Evolutionary conservation across 805 yeast genomes (phyloP).

Genomic region (Nakazawaea wickerhamii): DNA sequence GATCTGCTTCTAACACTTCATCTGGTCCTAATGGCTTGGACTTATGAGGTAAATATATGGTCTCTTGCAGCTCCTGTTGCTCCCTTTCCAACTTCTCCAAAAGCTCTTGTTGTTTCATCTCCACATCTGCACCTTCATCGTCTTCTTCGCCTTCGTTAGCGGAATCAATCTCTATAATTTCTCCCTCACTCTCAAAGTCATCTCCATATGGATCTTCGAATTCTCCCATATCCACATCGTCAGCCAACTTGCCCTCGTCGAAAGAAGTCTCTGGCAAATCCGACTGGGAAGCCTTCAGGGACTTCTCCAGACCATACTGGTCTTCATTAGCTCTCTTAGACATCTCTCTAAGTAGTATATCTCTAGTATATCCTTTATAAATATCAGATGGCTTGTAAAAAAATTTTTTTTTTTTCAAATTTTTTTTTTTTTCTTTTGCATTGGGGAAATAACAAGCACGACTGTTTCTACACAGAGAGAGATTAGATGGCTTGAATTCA

Average conservation of each 20-base stretch:
- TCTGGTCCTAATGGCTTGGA: slow-evolving; percentile 90
- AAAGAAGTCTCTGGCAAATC: slow-evolving; percentile 13
- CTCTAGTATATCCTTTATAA: background rate
- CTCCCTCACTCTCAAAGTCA: slow-evolving; percentile 89
- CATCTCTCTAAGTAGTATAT: slow-evolving; percentile 16
- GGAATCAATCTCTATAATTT: slow-evolving; percentile 72
- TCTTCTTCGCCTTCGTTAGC: slow-evolving; percentile 45
- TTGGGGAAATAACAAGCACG: slow-evolving; percentile 13
- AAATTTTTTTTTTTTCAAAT: too few species aligned
- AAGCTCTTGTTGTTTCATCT: slow-evolving; percentile 22
- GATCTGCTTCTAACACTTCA: slow-evolving; percentile 95
- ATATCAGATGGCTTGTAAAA: too few species aligned
- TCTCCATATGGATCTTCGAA: slow-evolving; percentile 88
- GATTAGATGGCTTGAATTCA: too few species aligned
- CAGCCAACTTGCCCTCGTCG: slow-evolving; percentile 28
- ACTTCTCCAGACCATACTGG: slow-evolving; percentile 7
- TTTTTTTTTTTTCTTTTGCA: slow-evolving; percentile 2
- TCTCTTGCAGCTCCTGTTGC: slow-evolving; percentile 32
- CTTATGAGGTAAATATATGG: slow-evolving; percentile 81
- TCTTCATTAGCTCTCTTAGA: slow-evolving; percentile 30
- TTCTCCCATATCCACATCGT: slow-evolving; percentile 67
- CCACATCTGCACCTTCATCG: slow-evolving; percentile 19
- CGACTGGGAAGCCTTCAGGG: slow-evolving; percentile 18
- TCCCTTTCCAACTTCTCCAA: slow-evolving; percentile 22
- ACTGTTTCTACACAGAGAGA: too few species aligned